Conservation (phyloP, 768 basidiomycete species). For the Leccinum subgranulosum region DNA sequence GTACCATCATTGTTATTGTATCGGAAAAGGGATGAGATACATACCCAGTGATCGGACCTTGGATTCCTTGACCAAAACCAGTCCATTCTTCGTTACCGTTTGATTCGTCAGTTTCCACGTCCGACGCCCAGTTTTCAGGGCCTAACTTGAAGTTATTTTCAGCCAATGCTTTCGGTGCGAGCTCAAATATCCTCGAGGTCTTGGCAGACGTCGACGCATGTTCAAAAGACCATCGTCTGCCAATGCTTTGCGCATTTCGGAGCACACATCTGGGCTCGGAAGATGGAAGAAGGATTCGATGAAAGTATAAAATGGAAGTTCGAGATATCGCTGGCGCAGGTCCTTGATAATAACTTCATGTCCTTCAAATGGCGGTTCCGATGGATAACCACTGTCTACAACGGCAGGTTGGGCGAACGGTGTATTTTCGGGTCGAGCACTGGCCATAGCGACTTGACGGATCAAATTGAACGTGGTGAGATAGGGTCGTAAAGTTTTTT, state of each 20-base stretch:
- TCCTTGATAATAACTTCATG: too few relatives aligned
- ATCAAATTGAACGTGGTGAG: not conserved
- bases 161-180: too few relatives aligned
- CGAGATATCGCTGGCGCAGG: too few relatives aligned
- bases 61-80: conserved; percentile 16
- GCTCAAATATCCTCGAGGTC: too few relatives aligned
- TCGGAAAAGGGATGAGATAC: conserved; percentile 2
- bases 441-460: not conserved
- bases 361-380: too few relatives aligned
- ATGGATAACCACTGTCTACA: not conserved
- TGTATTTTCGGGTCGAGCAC: not conserved
- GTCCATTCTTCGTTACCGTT: conserved; percentile 35
- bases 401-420: not conserved
- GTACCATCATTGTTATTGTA: not conserved
- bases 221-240: too few relatives aligned
- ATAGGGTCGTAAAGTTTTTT: not conserved
- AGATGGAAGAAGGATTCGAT: not conserved
- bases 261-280: too few relatives aligned
- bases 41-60: conserved; percentile 9
- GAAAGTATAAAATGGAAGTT: too few relatives aligned
- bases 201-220: too few relatives aligned
- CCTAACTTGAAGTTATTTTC: too few relatives aligned
- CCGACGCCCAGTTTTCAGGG: not conserved
- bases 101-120: conserved; percentile 23
- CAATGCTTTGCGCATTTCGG: too few relatives aligned